Percentiles rank a stretch among this genome's conserved stretches.
Conservation (phyloP, 495 filamentous ascomycete species). For the Penicillium roqueforti region DNA sequence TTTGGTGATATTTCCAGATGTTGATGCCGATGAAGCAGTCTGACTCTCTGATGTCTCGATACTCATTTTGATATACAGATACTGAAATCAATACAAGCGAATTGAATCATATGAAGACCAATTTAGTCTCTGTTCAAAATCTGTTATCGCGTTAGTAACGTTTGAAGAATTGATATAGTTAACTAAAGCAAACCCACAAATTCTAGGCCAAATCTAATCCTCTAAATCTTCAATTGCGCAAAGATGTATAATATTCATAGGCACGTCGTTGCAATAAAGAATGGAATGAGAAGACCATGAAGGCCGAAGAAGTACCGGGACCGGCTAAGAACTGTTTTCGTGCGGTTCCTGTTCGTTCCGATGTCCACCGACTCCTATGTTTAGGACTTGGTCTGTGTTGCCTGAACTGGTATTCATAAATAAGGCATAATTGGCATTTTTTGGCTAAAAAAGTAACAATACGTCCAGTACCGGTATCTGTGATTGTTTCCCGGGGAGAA, state of each 20-base stretch:
- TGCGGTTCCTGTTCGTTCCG: conserved; percentile 19
- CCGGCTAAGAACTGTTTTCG: conserved; percentile 16
- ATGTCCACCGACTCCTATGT: background rate
- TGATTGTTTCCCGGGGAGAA: background rate
- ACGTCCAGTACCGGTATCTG: background rate
- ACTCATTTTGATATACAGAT: conserved; percentile 1
- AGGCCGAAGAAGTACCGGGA: conserved; percentile 10
- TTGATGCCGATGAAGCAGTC: background rate
- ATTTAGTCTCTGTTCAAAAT: background rate
- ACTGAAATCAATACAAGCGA: background rate
- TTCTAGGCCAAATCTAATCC: background rate
- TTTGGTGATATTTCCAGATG: background rate
- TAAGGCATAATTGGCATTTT: background rate
- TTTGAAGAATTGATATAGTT: too few relatives aligned
- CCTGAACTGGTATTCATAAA: background rate
- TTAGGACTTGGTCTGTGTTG: background rate
- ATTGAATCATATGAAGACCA: background rate
- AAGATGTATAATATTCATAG: background rate
- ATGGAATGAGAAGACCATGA: background rate
- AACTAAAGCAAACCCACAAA: background rate
- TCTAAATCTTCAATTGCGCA: background rate
- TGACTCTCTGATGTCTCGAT: background rate
- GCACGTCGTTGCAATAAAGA: background rate
- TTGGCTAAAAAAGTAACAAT: background rate
- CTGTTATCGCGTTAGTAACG: background rate